Percentiles rank a stretch among this genome's conserved stretches.
Evolutionary conservation across 192 early-diverging fungal genomes (phyloP).

Genomic region (Coemansia sp.): DNA sequence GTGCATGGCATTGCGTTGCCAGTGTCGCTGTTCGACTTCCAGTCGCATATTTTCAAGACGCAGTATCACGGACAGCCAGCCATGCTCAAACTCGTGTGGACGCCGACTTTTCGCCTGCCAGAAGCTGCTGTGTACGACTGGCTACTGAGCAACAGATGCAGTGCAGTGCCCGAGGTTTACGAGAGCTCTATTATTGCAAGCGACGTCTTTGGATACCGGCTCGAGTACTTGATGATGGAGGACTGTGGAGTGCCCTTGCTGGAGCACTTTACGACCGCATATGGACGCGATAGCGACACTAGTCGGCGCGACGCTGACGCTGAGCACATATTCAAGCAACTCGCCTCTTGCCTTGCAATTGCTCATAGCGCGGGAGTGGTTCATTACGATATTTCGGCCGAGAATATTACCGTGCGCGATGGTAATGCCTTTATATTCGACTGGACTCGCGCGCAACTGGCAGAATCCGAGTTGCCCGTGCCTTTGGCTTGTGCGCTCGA

Average conservation of each 20-base stretch:
- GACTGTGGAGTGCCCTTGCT: conserved; percentile 12
- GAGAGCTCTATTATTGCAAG: not conserved
- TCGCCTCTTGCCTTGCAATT: not conserved
- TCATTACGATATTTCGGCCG: conserved; percentile 28
- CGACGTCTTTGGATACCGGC: conserved; percentile 11
- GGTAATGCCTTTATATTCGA: conserved; percentile 3
- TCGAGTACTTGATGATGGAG: conserved; percentile 9
- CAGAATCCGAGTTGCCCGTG: not conserved
- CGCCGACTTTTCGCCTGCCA: not conserved
- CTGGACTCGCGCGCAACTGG: conserved; percentile 16
- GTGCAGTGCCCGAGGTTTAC: not conserved
- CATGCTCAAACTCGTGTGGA: conserved; percentile 15
- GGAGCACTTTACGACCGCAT: not conserved
- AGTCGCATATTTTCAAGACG: not conserved
- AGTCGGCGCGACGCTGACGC: not conserved
- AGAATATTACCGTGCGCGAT: conserved; percentile 10
- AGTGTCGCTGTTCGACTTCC: not conserved
- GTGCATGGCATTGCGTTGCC: not conserved
- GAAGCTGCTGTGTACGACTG: conserved; percentile 10
- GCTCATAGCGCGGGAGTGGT: conserved; percentile 7
- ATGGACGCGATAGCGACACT: not conserved
- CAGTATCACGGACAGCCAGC: not conserved
- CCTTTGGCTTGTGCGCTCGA: not conserved
- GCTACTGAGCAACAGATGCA: not conserved
- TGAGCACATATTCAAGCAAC: not conserved